phyloP scores from a whole-genome alignment of 2,329 filamentous ascomycete species.

The Didymella sp. region DNA sequence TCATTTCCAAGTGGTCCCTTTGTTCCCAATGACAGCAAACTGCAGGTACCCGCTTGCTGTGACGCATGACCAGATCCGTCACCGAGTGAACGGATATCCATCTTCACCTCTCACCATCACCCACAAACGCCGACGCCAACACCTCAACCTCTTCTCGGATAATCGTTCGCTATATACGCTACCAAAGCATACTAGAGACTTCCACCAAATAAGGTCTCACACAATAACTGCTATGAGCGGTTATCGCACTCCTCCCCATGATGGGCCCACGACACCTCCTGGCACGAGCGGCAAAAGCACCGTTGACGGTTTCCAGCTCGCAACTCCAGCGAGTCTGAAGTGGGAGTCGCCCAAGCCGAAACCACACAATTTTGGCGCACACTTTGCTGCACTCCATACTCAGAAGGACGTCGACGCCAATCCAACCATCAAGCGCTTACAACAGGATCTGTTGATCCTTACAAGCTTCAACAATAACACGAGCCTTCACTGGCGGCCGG shows the following conservation, averaged over 20 bases:
- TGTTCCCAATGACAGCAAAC: slow-evolving; percentile 2
- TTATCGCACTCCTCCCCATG: neutral
- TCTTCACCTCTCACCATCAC: slow-evolving; percentile 4
- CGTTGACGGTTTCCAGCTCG: neutral
- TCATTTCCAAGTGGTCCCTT: neutral
- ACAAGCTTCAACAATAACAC: slow-evolving; percentile 37
- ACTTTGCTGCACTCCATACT: slow-evolving; percentile 18
- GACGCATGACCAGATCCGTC: neutral
- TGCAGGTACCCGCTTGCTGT: slow-evolving; percentile 4
- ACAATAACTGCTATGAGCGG: neutral
- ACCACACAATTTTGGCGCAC: no score
- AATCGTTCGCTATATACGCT: neutral
- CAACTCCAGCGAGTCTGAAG: neutral
- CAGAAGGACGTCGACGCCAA: slow-evolving; percentile 24
- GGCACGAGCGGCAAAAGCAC: no score
- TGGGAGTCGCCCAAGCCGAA: neutral
- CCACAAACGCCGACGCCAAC: neutral
- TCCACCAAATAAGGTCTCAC: no score
- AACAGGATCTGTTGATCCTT: slow-evolving; percentile 39
- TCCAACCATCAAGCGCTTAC: slow-evolving; percentile 27
- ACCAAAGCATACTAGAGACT: neutral
- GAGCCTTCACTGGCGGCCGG: slow-evolving; percentile 39
- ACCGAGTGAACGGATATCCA: neutral
- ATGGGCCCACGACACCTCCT: neutral
- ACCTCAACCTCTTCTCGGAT: neutral